Base-by-base conservation (phyloP, 805 yeast species). In the Saturnispora ahearnii region DNA sequence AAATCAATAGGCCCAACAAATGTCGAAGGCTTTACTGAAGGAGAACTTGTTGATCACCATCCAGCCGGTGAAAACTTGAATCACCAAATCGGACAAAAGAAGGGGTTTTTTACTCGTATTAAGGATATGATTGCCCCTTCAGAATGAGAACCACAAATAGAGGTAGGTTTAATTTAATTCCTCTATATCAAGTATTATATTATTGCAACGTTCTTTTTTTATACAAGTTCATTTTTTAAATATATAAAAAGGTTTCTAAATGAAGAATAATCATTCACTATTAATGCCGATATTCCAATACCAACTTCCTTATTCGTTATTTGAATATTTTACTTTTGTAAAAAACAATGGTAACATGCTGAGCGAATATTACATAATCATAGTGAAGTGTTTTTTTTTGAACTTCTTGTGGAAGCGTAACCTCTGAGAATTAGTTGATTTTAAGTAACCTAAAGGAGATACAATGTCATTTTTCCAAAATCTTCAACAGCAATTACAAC, bases 391-490 rank as follows among this genome's bases (percentile, higher is more conserved):
- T 26, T 26, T 26, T 26, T 26, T 18, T 18, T 36, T 36, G 40
- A 36, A 15, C 11, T 12, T 36, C 11, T 12, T 36, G 7, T 21
- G 18, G 21, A 18, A 36, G 11, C 22, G 4, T 36, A 18, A 6
- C 21, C 21, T 36, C 15, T 36, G 12, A 36, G 24, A 9, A 18
- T 11, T 12, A 18, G 40, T 36, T 36, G 13, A 18, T 36, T 34
- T 36, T 36, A 22, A 36, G 12, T 5, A 18, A 36, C 5, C 24
- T 26, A 36, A 11, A 36, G 13, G 15, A 7, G 21, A 18, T 5
- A 36, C 13, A 3, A 58, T 58, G 62, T 55, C 62, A 8, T 58
- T 58, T 44, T 53, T 58, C 13, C 57, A 56, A 42, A 47, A 55
- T 3, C 49, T 58, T 30, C 61, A 58, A 34, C 52, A 58, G 4